These are phyloP conservation scores for Teunomyces barrocoloradensis DNA, from an alignment of 805 yeast genomes.

Conservation along the genomic window DNA sequence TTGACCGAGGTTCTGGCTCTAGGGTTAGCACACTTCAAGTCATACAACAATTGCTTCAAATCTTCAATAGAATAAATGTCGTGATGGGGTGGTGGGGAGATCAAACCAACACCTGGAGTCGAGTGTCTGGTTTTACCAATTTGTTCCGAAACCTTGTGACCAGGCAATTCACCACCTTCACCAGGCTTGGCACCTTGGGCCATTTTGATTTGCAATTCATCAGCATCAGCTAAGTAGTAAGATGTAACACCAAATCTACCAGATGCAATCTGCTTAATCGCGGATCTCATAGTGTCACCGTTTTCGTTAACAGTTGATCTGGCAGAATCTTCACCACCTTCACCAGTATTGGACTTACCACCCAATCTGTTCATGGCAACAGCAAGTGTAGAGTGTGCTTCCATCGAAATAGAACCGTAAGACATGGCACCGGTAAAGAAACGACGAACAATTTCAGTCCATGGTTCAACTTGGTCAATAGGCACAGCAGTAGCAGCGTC, in stretches of 20 bases:
- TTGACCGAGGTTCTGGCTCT: slow-evolving; percentile 96
- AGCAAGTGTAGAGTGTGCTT: slow-evolving; percentile 95
- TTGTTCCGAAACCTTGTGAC: slow-evolving; percentile 80
- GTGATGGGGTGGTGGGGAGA: slow-evolving; percentile 98
- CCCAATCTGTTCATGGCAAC: slow-evolving; percentile 98
- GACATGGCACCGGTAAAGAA: slow-evolving; percentile 99
- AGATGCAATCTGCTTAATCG: slow-evolving; percentile 96
- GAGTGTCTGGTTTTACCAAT: slow-evolving; percentile 97
- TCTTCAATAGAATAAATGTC: slow-evolving; percentile 98
- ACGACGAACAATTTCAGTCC: slow-evolving; percentile 98
- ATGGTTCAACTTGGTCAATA: slow-evolving; percentile 96
- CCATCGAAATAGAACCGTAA: slow-evolving; percentile 97
- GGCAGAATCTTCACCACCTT: slow-evolving; percentile 98
- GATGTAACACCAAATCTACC: slow-evolving; percentile 99
- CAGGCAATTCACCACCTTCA: slow-evolving; percentile 99
- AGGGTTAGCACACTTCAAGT: slow-evolving; percentile 94
- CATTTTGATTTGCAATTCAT: slow-evolving; percentile 96
- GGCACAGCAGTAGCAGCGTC: slow-evolving; percentile 74
- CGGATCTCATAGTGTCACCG: slow-evolving; percentile 98
- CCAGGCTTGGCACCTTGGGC: slow-evolving; percentile 99
- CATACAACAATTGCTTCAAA: slow-evolving; percentile 93
- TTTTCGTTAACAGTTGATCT: slow-evolving; percentile 74
- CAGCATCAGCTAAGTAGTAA: slow-evolving; percentile 90
- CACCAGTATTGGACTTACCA: slow-evolving; percentile 98
- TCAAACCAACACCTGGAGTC: slow-evolving; percentile 93